These are phyloP conservation scores for Calamus simplicifolius DNA, from an alignment of 176 grass and related monocot species.

Conservation along the genomic window DNA sequence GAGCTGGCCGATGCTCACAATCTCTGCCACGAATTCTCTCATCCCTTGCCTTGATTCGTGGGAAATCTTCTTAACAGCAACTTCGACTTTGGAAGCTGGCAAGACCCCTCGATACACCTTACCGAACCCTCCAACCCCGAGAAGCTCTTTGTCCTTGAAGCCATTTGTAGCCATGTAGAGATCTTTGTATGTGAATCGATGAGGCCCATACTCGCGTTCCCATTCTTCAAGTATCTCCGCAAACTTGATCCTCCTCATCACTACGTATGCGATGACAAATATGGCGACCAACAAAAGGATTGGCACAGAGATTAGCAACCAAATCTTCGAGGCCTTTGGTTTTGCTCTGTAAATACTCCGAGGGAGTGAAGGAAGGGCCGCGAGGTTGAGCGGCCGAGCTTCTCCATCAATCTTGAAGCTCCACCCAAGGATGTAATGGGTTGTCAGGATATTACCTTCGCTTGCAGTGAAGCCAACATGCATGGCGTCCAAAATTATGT, in stretches of 20 bases:
- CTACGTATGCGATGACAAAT: too few relatives aligned
- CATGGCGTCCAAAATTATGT: too few relatives aligned
- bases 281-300: not conserved
- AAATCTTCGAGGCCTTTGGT: not conserved
- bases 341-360: not conserved
- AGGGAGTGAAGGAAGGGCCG: conserved; percentile 17
- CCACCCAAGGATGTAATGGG: conserved; percentile 31
- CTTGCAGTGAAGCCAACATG: too few relatives aligned
- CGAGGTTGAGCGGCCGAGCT: not conserved
- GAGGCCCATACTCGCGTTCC: conserved; percentile 29
- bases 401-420: conserved; percentile 7
- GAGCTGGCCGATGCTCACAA: not conserved
- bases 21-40: too few relatives aligned
- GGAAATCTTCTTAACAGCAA: too few relatives aligned
- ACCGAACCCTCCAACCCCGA: too few relatives aligned
- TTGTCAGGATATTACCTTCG: too few relatives aligned
- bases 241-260: conserved; percentile 1
- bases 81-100: too few relatives aligned
- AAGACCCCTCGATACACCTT: too few relatives aligned
- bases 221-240: conserved; percentile 25
- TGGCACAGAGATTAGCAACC: not conserved
- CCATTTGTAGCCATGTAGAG: conserved; percentile 15
- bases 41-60: not conserved
- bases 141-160: not conserved
- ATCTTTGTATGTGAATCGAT: conserved; percentile 23